phyloP scores from a whole-genome alignment of 108 stramenopile species.

The Skeletonema marinoi region DNA sequence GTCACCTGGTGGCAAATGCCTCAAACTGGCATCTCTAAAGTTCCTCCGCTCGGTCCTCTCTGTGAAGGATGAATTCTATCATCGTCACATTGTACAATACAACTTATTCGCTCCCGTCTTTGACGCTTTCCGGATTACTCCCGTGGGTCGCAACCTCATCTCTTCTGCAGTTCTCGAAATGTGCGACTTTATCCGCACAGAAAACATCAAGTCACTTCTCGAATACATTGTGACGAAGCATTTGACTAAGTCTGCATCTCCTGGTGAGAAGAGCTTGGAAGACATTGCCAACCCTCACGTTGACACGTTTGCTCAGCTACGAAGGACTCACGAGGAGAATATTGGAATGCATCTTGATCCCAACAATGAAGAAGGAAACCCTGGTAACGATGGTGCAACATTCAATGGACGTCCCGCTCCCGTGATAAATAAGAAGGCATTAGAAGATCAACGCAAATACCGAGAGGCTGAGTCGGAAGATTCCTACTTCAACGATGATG shows the following conservation, averaged over 20 bases:
- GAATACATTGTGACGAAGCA: conserved; percentile 86
- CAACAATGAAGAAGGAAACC: conserved; percentile 14
- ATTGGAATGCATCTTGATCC: background rate
- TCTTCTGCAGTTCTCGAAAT: conserved; percentile 86
- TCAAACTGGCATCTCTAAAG: conserved; percentile 78
- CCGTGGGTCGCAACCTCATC: conserved; percentile 84
- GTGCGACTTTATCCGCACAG: conserved; percentile 81
- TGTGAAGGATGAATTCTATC: conserved; percentile 87
- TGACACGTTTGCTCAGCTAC: conserved; percentile 70
- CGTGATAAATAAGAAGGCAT: conserved; percentile 62
- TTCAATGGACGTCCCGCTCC: conserved; percentile 7
- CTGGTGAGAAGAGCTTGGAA: conserved; percentile 57
- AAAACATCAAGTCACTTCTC: conserved; percentile 83
- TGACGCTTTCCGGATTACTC: conserved; percentile 76
- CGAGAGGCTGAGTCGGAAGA: conserved; percentile 80
- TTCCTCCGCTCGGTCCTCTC: conserved; percentile 83
- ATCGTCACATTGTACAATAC: conserved; percentile 87
- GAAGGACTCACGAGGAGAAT: conserved; percentile 67
- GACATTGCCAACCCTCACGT: conserved; percentile 83
- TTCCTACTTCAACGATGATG: conserved; percentile 83
- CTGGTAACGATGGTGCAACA: background rate
- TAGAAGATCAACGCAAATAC: conserved; percentile 84
- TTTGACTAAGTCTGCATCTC: conserved; percentile 17
- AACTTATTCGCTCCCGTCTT: conserved; percentile 88
- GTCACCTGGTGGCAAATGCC: conserved; percentile 66